phyloP scores from a whole-genome alignment of 2,329 filamentous ascomycete genomes.

The Myriosclerotinia scirpicola region DNA sequence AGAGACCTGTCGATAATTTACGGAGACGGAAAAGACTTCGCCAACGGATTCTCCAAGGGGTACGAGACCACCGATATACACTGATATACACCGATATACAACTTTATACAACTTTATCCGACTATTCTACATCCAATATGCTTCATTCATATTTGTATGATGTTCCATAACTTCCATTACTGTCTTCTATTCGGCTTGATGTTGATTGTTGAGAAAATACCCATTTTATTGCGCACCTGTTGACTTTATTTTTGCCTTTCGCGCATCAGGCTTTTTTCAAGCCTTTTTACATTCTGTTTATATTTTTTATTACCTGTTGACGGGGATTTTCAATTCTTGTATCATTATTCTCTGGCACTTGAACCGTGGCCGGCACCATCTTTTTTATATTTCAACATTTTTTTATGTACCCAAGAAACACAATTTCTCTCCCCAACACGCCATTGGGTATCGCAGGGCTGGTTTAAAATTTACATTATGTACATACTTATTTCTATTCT shows the following conservation, averaged over 20 bases:
- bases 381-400: neutral
- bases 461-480: constrained; percentile 8
- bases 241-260: neutral
- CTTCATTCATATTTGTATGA: constrained; percentile 9
- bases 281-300: constrained; percentile 20
- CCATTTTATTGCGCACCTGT: constrained; percentile 20
- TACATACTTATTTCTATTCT: constrained; percentile 20
- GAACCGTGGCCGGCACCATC: neutral
- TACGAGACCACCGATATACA: constrained; percentile 3
- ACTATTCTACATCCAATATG: constrained; percentile 17
- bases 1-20: constrained; percentile 29
- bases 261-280: neutral
- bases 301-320: constrained; percentile 18
- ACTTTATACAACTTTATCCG: constrained; percentile 8
- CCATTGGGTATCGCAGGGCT: constrained; percentile 7
- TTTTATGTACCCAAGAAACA: neutral
- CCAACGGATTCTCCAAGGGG: neutral
- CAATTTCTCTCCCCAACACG: constrained; percentile 8
- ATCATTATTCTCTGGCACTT: constrained; percentile 6
- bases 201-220: constrained; percentile 24
- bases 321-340: constrained; percentile 20
- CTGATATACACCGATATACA: neutral
- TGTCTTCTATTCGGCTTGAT: constrained; percentile 17
- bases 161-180: constrained; percentile 3
- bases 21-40: neutral